phyloP scores from a whole-genome alignment of 2,329 filamentous ascomycete species.

The Pestalotiopsis sp. region DNA sequence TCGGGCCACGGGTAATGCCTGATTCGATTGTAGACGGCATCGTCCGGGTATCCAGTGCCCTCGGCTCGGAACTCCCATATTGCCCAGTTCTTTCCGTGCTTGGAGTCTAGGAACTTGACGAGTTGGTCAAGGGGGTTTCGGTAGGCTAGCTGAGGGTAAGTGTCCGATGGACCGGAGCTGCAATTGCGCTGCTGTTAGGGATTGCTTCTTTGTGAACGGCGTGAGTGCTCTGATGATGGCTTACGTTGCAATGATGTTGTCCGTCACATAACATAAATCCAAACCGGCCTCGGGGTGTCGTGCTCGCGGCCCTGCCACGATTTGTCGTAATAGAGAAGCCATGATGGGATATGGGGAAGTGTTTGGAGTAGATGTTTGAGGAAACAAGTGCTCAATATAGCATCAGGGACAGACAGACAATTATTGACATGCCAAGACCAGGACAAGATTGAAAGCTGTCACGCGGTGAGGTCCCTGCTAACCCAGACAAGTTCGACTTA shows the following conservation, averaged over 20 bases:
- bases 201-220: neutral
- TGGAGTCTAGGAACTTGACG: constrained; percentile 83
- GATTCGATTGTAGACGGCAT: constrained; percentile 82
- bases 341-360: constrained; percentile 36
- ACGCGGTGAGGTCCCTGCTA: neutral
- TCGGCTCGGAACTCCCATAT: constrained; percentile 99
- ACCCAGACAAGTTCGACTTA: neutral
- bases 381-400: neutral
- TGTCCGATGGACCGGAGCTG: constrained; percentile 87
- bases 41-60: constrained; percentile 92
- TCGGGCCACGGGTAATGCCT: constrained; percentile 96
- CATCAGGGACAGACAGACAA: neutral
- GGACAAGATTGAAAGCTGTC: neutral
- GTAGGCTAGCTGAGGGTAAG: constrained; percentile 89
- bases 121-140: constrained; percentile 89
- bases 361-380: neutral
- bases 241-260: constrained; percentile 70
- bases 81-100: constrained; percentile 83
- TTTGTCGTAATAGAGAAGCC: constrained; percentile 83
- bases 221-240: constrained; percentile 23
- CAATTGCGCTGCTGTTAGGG: constrained; percentile 37
- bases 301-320: constrained; percentile 85
- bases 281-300: constrained; percentile 86
- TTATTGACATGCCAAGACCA: neutral
- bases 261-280: constrained; percentile 94